A percentile compares a stretch with the other conserved stretches of the same genome.
Conservation (phyloP, 257 asterid species). For the Pogostemon cablin region DNA sequence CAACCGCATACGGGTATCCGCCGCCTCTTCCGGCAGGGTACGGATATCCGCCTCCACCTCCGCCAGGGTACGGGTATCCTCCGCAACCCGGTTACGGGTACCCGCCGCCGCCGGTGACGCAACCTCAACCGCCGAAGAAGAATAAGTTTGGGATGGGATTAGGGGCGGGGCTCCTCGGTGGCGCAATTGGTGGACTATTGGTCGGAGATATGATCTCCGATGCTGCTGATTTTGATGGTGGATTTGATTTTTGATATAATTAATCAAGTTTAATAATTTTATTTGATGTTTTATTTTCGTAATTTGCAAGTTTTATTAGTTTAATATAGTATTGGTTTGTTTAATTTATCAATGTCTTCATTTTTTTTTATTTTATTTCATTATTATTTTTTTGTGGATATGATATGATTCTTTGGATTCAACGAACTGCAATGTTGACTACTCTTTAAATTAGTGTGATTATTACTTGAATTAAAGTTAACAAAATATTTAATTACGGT, state of each 20-base stretch:
- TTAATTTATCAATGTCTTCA: neutral
- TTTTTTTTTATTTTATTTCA: neutral
- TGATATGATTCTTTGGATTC: conserved; percentile 7
- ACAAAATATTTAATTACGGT: too few relatives aligned
- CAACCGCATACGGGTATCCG: conserved; percentile 48
- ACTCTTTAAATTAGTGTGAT: neutral
- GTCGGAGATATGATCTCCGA: conserved; percentile 75
- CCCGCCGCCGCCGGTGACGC: conserved; percentile 48
- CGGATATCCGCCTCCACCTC: conserved; percentile 57
- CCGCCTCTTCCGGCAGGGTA: conserved; percentile 46
- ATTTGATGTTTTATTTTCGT: neutral
- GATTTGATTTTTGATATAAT: conserved; percentile 53
- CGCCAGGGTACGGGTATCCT: conserved; percentile 49
- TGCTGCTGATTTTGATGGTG: conserved; percentile 56
- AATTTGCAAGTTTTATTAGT: neutral
- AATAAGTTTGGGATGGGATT: conserved; percentile 67
- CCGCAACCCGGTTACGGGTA: conserved; percentile 64
- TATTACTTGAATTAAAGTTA: neutral
- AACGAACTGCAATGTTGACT: neutral
- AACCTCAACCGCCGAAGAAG: conserved; percentile 52
- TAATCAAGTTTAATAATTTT: neutral
- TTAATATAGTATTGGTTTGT: neutral
- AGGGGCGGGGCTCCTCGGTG: conserved; percentile 86
- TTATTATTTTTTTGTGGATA: neutral
- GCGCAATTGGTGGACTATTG: conserved; percentile 75